These are phyloP conservation scores for Elymus sibiricus DNA, from an alignment of 176 grass and related monocot species.

Conservation along the genomic window DNA sequence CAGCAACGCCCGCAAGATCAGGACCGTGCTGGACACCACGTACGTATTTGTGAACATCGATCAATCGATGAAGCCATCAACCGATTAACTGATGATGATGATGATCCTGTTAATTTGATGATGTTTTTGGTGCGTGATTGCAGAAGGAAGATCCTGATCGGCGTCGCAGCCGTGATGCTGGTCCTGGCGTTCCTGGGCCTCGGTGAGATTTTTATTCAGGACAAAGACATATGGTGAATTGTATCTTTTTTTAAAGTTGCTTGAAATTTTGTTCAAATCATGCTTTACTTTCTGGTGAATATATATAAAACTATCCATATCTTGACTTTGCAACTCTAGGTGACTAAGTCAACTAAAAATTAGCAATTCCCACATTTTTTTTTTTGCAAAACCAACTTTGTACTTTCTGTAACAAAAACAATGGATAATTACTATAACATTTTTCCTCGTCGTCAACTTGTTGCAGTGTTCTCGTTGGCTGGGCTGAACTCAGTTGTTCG, in stretches of 20 bases:
- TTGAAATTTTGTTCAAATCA: not conserved
- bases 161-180: constrained; percentile 55
- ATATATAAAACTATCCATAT: not conserved
- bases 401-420: not conserved
- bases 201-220: constrained; percentile 35
- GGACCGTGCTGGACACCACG: constrained; percentile 43
- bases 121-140: not conserved
- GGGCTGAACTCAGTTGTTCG: constrained; percentile 48
- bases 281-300: not conserved
- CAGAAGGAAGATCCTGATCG: constrained; percentile 61
- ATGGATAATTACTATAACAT: not conserved
- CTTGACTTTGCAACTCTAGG: not conserved
- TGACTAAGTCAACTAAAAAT: not conserved
- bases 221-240: not conserved
- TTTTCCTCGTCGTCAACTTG: not conserved
- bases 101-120: not conserved
- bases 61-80: not conserved
- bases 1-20: constrained; percentile 65
- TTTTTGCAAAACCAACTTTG: not conserved
- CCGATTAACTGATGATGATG: not conserved
- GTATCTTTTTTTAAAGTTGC: not conserved
- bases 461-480: constrained; percentile 62
- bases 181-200: constrained; percentile 51
- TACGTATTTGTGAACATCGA: not conserved
- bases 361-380: not conserved